Conservation (phyloP, 495 filamentous ascomycete genomes). For the Apiosordaria backusii region DNA sequence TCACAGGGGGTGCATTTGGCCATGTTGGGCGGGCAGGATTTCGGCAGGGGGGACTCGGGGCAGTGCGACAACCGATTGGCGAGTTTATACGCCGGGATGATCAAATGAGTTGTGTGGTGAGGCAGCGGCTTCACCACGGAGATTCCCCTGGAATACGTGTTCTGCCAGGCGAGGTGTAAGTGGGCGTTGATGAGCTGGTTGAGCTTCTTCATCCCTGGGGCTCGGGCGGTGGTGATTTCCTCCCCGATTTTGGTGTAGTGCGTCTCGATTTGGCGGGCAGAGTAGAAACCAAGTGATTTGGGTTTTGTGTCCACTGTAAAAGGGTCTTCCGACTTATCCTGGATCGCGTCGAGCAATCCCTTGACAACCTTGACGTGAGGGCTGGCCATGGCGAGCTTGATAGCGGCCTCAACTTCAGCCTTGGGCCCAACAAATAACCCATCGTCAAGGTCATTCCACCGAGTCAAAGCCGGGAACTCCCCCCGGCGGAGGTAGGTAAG, state of each 20-base stretch:
- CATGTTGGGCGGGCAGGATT: constrained; percentile 82
- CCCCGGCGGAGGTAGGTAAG: constrained; percentile 70
- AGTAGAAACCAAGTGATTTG: constrained; percentile 74
- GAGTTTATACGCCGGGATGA: constrained; percentile 64
- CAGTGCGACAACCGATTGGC: constrained; percentile 72
- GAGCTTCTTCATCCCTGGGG: constrained; percentile 58
- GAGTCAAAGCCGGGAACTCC: constrained; percentile 65
- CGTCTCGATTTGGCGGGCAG: constrained; percentile 52
- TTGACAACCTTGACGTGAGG: constrained; percentile 52
- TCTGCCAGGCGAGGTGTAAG: constrained; percentile 81
- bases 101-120: constrained; percentile 66
- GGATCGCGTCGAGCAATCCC: constrained; percentile 57
- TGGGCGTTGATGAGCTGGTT: constrained; percentile 78
- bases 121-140: constrained; percentile 73
- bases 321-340: constrained; percentile 39
- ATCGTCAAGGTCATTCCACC: constrained; percentile 68
- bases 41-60: constrained; percentile 62
- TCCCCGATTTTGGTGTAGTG: constrained; percentile 65
- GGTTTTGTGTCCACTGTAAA: constrained; percentile 63
- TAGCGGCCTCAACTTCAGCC: constrained; percentile 57
- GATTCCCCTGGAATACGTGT: constrained; percentile 68
- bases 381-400: constrained; percentile 60
- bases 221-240: constrained; percentile 52
- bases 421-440: constrained; percentile 74
- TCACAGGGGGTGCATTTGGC: constrained; percentile 72